Conservation (phyloP, 1,284 basidiomycete genomes). For the Apiotrichum akiyoshidainum region DNA sequence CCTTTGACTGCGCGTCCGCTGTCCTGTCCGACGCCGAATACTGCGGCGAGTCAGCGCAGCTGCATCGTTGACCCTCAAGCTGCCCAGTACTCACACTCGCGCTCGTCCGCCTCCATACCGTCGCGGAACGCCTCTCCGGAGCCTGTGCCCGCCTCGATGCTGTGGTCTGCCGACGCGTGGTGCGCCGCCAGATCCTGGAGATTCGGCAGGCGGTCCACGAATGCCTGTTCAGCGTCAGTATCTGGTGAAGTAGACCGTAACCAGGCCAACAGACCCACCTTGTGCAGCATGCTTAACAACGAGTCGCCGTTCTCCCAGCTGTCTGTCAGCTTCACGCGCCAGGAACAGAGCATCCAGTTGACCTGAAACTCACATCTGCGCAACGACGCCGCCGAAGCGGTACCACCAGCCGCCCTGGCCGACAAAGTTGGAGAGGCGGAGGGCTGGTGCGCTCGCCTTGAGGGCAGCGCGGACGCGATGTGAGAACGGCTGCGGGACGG, state of each 20-base stretch:
- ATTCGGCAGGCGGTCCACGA: constrained; percentile 70
- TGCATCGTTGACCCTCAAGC: neutral
- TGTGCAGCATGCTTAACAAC: constrained; percentile 60
- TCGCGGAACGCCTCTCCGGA: constrained; percentile 73
- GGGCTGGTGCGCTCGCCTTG: constrained; percentile 75
- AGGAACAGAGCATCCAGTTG: no score
- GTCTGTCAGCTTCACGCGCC: constrained; percentile 1
- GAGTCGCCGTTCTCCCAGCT: constrained; percentile 19
- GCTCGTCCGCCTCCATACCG: constrained; percentile 79
- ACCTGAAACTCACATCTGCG: constrained; percentile 45
- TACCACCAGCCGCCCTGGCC: constrained; percentile 88
- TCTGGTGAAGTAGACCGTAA: neutral
- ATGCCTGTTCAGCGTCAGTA: constrained; percentile 58
- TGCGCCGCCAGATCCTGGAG: constrained; percentile 87
- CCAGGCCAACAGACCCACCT: constrained; percentile 52
- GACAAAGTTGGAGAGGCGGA: constrained; percentile 72
- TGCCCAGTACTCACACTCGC: constrained; percentile 65
- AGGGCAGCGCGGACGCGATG: constrained; percentile 74
- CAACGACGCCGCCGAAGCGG: constrained; percentile 75
- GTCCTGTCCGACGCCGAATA: constrained; percentile 78
- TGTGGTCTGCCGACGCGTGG: constrained; percentile 63
- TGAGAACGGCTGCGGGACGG: constrained; percentile 71
- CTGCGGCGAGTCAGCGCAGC: constrained; percentile 51
- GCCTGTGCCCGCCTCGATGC: constrained; percentile 42
- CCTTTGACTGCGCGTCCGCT: constrained; percentile 68